Evolutionary conservation across 2,329 filamentous ascomycete genomes (phyloP).

Genomic region (Arthrobotrys sinensis): DNA sequence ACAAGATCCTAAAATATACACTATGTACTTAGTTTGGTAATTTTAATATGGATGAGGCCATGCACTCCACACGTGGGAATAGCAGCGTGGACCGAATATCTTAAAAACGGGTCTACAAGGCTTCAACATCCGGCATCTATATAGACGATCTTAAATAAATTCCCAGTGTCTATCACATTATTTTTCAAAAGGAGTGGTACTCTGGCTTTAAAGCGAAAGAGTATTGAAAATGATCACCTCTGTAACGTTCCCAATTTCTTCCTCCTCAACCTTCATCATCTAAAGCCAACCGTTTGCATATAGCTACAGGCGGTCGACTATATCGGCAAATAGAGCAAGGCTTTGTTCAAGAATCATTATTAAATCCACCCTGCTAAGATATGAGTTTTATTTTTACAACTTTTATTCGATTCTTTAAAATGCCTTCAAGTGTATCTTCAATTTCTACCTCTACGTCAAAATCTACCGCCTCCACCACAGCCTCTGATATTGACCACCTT

Average conservation of each 20-base stretch:
- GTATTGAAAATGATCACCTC: too few species aligned
- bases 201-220: too few species aligned
- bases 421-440: conserved; percentile 16
- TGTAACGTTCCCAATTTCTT: too few species aligned
- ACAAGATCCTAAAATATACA: too few species aligned
- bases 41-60: too few species aligned
- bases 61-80: background rate
- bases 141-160: background rate
- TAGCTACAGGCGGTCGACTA: too few species aligned
- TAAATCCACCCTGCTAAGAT: too few species aligned
- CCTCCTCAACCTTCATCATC: too few species aligned
- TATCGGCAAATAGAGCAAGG: too few species aligned
- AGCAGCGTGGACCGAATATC: background rate
- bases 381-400: background rate
- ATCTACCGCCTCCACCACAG: background rate
- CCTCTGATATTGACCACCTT: background rate
- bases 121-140: background rate
- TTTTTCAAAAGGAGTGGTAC: background rate
- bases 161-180: background rate
- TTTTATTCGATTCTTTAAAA: conserved; percentile 2
- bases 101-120: background rate
- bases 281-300: too few species aligned
- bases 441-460: background rate
- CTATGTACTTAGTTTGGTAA: too few species aligned
- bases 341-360: too few species aligned